A percentile compares a stretch with the other conserved stretches of the same genome.
These are phyloP conservation scores for Arxiozyma heterogenica DNA, from an alignment of 1,139 yeast genomes.

Conservation along the genomic window DNA sequence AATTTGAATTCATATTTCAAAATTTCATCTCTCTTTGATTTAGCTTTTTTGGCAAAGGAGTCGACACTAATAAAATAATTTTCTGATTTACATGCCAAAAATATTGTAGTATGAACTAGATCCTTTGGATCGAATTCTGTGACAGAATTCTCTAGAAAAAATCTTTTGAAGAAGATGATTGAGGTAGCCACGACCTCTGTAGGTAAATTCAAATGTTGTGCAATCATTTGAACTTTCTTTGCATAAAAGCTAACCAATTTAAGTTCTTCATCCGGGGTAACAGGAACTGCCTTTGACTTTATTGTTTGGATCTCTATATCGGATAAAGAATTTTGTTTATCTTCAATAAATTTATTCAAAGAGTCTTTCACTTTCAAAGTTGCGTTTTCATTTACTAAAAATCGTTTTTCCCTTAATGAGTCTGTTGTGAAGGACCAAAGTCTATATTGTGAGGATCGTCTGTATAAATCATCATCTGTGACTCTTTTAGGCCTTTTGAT, in stretches of 20 bases:
- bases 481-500: constrained; percentile 28
- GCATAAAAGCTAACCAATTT: constrained; percentile 61
- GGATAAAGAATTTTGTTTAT: constrained; percentile 30
- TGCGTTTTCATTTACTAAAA: constrained; percentile 47
- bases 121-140: constrained; percentile 84
- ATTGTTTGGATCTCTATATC: constrained; percentile 29
- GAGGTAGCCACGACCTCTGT: constrained; percentile 76
- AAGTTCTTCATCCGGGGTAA: constrained; percentile 61
- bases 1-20: constrained; percentile 71
- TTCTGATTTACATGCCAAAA: constrained; percentile 87
- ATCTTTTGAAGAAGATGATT: constrained; percentile 68
- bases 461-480: constrained; percentile 72
- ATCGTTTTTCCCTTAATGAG: constrained; percentile 42
- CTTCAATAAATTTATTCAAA: constrained; percentile 32
- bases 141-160: constrained; percentile 68
- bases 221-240: constrained; percentile 55
- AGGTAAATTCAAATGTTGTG: constrained; percentile 49
- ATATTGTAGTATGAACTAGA: constrained; percentile 74
- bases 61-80: constrained; percentile 81
- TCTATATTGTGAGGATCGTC: constrained; percentile 76
- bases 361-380: constrained; percentile 34
- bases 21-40: constrained; percentile 55
- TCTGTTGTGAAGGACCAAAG: constrained; percentile 73
- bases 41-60: constrained; percentile 64
- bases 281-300: constrained; percentile 40